Evolutionary conservation across 805 yeast species (phyloP).

Genomic region (Schwanniomyces sp.): DNA sequence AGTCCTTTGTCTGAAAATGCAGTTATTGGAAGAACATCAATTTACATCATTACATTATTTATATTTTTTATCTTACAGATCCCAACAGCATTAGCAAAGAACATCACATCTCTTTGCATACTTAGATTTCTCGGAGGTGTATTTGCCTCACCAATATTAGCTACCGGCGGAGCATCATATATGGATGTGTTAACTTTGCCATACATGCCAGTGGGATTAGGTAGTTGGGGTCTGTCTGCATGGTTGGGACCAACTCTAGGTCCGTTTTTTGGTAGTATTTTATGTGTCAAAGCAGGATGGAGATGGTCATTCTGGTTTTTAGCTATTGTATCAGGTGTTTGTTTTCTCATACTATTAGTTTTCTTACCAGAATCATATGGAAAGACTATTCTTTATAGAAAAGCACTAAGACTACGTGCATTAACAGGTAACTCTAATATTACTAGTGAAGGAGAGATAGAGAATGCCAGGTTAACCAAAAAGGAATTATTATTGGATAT

Average conservation of each 20-base stretch:
- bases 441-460: conserved; percentile 35
- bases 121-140: conserved; percentile 52
- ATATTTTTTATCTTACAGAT: conserved; percentile 50
- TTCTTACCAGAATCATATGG: conserved; percentile 48
- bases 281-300: conserved; percentile 41
- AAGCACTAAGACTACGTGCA: conserved; percentile 42
- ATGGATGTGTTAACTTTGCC: conserved; percentile 45
- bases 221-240: conserved; percentile 50
- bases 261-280: conserved; percentile 52
- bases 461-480: conserved; percentile 13
- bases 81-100: conserved; percentile 48
- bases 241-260: conserved; percentile 53
- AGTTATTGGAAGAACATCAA: conserved; percentile 46
- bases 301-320: conserved; percentile 53
- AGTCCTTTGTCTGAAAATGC: conserved; percentile 57
- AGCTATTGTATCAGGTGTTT: conserved; percentile 25
- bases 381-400: conserved; percentile 40
- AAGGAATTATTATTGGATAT: conserved; percentile 18
- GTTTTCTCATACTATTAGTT: conserved; percentile 19
- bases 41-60: conserved; percentile 45
- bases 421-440: conserved; percentile 43
- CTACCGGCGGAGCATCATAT: conserved; percentile 54
- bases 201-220: conserved; percentile 41
- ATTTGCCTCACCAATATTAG: conserved; percentile 50
- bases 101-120: conserved; percentile 47